These are phyloP conservation scores for Dentipellis fragilis DNA, from an alignment of 768 basidiomycete genomes.

Conservation along the genomic window DNA sequence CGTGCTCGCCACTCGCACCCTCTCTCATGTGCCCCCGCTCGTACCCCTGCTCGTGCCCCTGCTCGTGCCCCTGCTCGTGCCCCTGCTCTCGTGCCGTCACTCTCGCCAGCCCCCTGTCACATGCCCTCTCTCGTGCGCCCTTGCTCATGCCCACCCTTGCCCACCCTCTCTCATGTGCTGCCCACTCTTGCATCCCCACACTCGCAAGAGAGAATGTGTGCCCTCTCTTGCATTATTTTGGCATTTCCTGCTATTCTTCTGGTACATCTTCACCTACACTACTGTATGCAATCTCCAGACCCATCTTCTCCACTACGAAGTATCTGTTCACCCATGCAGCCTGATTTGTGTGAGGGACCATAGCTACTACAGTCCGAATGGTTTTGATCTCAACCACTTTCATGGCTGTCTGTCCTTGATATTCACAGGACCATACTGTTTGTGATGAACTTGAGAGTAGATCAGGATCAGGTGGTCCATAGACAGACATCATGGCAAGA, in stretches of 20 bases:
- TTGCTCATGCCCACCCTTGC: too few species aligned
- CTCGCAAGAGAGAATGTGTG: too few species aligned
- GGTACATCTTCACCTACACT: not conserved
- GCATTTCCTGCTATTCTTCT: not conserved
- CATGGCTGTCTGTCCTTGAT: constrained; percentile 5
- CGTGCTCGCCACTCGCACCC: too few species aligned
- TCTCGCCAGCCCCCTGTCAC: too few species aligned
- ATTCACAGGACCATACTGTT: constrained; percentile 5
- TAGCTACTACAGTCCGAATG: constrained; percentile 5
- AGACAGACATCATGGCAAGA: constrained; percentile 10
- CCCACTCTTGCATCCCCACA: too few species aligned
- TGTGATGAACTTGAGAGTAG: constrained; percentile 4
- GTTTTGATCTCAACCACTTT: not conserved
- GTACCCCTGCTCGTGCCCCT: too few species aligned
- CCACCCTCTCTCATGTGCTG: too few species aligned
- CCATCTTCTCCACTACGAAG: not conserved
- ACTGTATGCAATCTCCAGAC: not conserved
- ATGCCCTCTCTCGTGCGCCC: too few species aligned
- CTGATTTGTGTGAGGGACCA: constrained; percentile 3
- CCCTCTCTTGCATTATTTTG: too few species aligned
- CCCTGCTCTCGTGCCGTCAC: too few species aligned
- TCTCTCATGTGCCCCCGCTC: too few species aligned
- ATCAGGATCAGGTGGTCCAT: constrained; percentile 1
- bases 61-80: too few species aligned
- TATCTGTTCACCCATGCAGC: not conserved